Base-by-base conservation (phyloP, 768 basidiomycete genomes). In the Lentinus brumalis region DNA sequence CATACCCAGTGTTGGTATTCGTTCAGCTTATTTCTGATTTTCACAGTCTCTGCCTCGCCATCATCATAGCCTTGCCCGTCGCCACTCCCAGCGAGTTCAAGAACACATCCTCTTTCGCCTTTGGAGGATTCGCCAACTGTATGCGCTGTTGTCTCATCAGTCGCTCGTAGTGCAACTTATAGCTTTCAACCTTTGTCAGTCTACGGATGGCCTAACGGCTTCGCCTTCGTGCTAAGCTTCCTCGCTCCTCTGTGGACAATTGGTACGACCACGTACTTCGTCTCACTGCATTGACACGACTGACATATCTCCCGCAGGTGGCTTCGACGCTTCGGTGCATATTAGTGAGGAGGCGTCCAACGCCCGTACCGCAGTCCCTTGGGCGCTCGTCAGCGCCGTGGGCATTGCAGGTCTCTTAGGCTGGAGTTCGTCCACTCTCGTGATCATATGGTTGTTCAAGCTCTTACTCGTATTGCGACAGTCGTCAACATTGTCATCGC, bases 281-380 rank as follows among this genome's bases (percentile, higher is more conserved):
- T n/a, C 16, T 57, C 30, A 15, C 12, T 3, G 35, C 11, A 35
- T 26, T 0, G 7, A 4, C n/a, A 2, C 1, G 29, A n/a, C 21
- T 53, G 39, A 18, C 46, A 14, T 6, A 35, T 11, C 9, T 29
- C 26, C 6, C 16, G 11, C 54, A 67, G 66, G 64, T 10, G 64
- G 61, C 2, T 82, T 80, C 54, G 84, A 87, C 66, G 77, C 80
- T 0, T 77, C 75, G 32, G 80, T 86, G 1, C 85, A 87, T 59
- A 85, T 87, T 51, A 84, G 83, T 54, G 86, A 86, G 68, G 85
- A 86, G 67, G 84, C 84, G 0, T 73, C 78, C 0, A 88, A 89
- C 64, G 86, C 87, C 0, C 78, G 81, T 4, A 76, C 74, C 4
- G 85, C 85, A 30, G 83, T 88, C 9, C 88, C 87, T 1, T 86